Base-by-base conservation (phyloP, 305 asterid genomes). In the Rubia balearica region DNA sequence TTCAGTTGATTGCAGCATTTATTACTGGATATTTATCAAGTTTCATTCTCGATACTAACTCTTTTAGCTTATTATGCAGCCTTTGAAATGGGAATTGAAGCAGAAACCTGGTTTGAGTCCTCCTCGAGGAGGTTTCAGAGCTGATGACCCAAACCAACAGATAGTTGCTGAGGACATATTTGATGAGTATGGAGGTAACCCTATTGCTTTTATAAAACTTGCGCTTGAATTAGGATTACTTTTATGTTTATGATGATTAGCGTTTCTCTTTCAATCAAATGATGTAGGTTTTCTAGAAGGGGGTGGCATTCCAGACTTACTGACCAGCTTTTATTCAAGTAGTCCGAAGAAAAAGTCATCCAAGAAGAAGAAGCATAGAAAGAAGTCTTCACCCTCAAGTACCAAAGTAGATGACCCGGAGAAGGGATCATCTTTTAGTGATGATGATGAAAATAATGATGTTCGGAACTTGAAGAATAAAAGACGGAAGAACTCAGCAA, bases 111-210 rank as follows among this genome's bases (percentile, higher is more conserved):
- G 98, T 65, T 74, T 90, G 83, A 93, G 97, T 77, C 97, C 98
- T 67, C 97, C 97, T 30, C 96, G 82, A 55, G 98, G 98, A 75
- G 98, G 98, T 71, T 93, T 89, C 78, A 57, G 80, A 49, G 80
- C 76, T 5, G 95, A 88, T 46, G 96, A 93, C 74, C 96, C 98
- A 67, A 93, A 91, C 82, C 98, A 93, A 80, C 98, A 93, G 85
- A 93, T 93, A 78, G 98, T 93, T 79, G 97, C 97, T 7, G 98
- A 89, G 78, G 97, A 93, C 84, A 89, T 93, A 73, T 93, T 90
- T 73, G 98, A 93, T 66, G 98, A 94, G 80, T 94, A 94, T 71
- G 98, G 98, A 94, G 98, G 98, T 94, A 63, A 74, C 33, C 3
- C 55, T 51, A 30, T 57, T 43, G 53, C 10, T 71, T 17, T 0